Conservation (phyloP, 2,329 filamentous ascomycete species). For the Aspergillus novoparasiticus region DNA sequence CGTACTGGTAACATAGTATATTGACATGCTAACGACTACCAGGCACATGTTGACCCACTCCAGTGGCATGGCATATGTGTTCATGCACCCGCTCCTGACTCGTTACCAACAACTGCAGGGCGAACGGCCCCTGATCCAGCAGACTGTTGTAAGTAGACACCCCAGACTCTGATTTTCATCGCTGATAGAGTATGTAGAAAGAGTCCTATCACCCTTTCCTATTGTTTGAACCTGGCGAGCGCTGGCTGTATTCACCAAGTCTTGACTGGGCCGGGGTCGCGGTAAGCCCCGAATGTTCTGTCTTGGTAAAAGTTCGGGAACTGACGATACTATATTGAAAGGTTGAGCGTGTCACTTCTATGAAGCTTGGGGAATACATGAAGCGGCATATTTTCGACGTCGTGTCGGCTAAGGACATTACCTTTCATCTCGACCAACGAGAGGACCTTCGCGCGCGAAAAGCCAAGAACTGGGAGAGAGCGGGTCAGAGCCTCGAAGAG, state of each 20-base stretch:
- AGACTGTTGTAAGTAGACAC: background rate
- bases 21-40: background rate
- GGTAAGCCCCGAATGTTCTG: background rate
- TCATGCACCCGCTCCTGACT: background rate
- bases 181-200: background rate
- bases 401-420: slow-evolving; percentile 7
- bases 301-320: background rate
- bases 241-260: slow-evolving; percentile 8
- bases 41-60: background rate
- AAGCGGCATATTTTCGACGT: slow-evolving; percentile 5
- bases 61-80: background rate
- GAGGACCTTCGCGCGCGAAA: slow-evolving; percentile 5
- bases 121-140: background rate
- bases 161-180: rapidly evolving
- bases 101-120: background rate
- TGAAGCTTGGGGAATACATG: slow-evolving; percentile 11
- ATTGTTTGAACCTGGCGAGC: slow-evolving; percentile 7
- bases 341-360: slow-evolving; percentile 8
- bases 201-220: background rate
- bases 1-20: too few species aligned
- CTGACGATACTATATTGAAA: background rate
- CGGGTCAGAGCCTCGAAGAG: background rate
- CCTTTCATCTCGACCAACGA: slow-evolving; percentile 8
- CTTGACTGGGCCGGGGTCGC: background rate
- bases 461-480: slow-evolving; percentile 3